Conservation (phyloP, 805 yeast species). For the Wickerhamiella spandovensis region DNA sequence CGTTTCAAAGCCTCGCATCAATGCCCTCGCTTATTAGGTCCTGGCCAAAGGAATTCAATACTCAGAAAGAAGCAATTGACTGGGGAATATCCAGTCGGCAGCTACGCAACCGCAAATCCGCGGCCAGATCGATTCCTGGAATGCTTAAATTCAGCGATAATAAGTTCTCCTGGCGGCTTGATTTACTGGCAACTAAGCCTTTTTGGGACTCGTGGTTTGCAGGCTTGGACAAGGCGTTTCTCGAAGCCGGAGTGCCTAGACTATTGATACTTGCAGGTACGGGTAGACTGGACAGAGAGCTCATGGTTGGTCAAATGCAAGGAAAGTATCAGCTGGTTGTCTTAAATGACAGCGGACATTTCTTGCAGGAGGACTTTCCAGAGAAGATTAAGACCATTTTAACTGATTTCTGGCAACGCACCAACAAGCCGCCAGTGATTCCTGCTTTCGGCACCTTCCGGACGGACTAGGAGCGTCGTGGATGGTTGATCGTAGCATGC, state of each 20-base stretch:
- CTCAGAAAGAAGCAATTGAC: constrained; percentile 47
- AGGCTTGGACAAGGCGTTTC: constrained; percentile 45
- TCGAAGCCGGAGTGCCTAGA: constrained; percentile 43
- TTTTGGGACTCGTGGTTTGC: constrained; percentile 78
- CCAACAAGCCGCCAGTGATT: constrained; percentile 18
- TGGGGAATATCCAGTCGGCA: constrained; percentile 63
- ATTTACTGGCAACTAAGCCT: constrained; percentile 44
- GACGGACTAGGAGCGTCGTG: constrained; percentile 2
- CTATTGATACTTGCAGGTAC: constrained; percentile 75
- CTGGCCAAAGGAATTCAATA: constrained; percentile 50
- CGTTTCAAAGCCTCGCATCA: constrained; percentile 48
- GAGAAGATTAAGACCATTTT: constrained; percentile 46
- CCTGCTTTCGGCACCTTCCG: constrained; percentile 26
- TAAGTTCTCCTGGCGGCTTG: constrained; percentile 45
- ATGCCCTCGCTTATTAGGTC: constrained; percentile 54
- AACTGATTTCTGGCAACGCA: constrained; percentile 25
- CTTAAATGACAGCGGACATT: constrained; percentile 75
- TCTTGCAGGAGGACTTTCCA: constrained; percentile 88
- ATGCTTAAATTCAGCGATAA: constrained; percentile 29
- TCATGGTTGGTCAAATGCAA: constrained; percentile 96
- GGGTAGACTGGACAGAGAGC: constrained; percentile 69
- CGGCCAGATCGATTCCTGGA: constrained; percentile 66
- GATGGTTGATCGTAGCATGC: not conserved
- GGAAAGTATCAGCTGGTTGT: constrained; percentile 83
- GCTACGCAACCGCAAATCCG: constrained; percentile 46